phyloP scores from a whole-genome alignment of 2,329 filamentous ascomycete species.

The Uncinocarpus reesii region DNA sequence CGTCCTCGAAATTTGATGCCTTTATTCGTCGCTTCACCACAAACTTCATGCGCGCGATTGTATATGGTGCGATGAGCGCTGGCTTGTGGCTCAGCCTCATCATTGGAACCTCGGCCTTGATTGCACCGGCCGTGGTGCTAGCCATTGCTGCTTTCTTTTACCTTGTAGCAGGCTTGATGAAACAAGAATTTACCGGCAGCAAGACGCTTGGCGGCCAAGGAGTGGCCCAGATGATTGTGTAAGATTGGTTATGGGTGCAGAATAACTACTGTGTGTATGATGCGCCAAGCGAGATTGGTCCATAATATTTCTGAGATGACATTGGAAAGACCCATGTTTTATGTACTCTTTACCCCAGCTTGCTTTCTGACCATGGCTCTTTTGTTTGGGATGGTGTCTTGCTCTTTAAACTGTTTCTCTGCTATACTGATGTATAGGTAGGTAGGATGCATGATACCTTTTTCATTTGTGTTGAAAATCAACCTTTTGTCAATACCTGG shows the following conservation, averaged over 20 bases:
- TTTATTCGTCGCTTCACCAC: slow-evolving; percentile 88
- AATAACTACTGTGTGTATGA: neutral
- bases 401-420: neutral
- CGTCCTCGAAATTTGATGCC: slow-evolving; percentile 74
- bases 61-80: slow-evolving; percentile 70
- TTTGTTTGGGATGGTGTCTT: slow-evolving; percentile 3
- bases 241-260: slow-evolving; percentile 5
- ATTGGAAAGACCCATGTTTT: neutral
- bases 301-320: neutral
- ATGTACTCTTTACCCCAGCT: neutral
- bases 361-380: slow-evolving; percentile 25
- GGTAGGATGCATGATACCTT: neutral
- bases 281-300: neutral
- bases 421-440: slow-evolving; percentile 9
- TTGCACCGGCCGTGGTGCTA: slow-evolving; percentile 77
- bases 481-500: neutral
- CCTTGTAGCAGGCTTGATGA: slow-evolving; percentile 36
- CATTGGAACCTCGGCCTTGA: slow-evolving; percentile 55
- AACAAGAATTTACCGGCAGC: slow-evolving; percentile 49
- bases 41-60: slow-evolving; percentile 88
- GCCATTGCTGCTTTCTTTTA: slow-evolving; percentile 72
- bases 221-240: slow-evolving; percentile 97
- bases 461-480: neutral
- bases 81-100: slow-evolving; percentile 78
- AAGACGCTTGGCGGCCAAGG: slow-evolving; percentile 92